A percentile compares a stretch with the other conserved stretches of the same genome.
Conservation (phyloP, 2,329 filamentous ascomycete genomes). For the Colletotrichum endophyticum region DNA sequence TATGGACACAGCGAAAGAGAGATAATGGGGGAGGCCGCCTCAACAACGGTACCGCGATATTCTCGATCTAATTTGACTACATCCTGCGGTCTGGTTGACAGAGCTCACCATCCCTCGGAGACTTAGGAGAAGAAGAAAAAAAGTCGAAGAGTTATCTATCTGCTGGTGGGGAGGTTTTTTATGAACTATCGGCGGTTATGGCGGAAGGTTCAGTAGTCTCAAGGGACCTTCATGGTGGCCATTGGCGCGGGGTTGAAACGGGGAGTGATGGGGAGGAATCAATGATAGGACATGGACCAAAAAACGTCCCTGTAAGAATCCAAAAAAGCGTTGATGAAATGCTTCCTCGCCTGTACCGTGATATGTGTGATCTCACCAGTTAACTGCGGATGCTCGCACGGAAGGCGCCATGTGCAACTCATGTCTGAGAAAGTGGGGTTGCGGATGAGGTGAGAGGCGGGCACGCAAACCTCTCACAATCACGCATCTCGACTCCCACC, state of each 20-base stretch:
- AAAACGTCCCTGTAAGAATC: background rate
- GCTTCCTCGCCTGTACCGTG: background rate
- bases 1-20: background rate
- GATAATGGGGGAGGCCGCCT: background rate
- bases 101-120: background rate
- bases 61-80: conserved; percentile 10
- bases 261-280: background rate
- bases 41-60: background rate
- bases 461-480: background rate
- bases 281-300: background rate
- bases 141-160: background rate
- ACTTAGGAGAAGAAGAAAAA: background rate
- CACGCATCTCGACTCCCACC: background rate
- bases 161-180: conserved; percentile 12
- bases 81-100: background rate
- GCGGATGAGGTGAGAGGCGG: background rate
- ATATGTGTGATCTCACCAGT: background rate
- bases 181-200: background rate
- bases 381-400: background rate
- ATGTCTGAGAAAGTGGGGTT: background rate
- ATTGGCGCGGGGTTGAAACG: background rate
- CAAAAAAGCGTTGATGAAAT: background rate
- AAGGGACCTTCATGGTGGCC: background rate
- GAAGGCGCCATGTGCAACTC: background rate
- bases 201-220: background rate